Evolutionary conservation across 352 stramenopile genomes (phyloP).

Genomic region (Phytopythium mirpurense): DNA sequence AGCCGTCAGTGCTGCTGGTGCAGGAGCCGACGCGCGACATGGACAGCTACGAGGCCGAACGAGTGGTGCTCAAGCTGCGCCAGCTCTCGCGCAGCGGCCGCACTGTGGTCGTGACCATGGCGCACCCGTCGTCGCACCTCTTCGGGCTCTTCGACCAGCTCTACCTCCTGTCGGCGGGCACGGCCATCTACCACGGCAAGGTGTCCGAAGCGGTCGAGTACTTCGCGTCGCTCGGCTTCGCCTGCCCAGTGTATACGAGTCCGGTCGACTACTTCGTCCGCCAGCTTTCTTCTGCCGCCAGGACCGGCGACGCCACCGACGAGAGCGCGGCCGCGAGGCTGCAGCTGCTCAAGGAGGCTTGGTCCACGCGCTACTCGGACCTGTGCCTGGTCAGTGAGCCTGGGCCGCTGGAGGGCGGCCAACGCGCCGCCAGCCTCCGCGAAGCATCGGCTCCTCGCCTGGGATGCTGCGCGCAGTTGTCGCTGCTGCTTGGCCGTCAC

Average conservation of each 20-base stretch:
- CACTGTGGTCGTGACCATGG: slow-evolving; percentile 88
- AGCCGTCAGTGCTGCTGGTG: slow-evolving; percentile 77
- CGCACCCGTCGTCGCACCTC: slow-evolving; percentile 69
- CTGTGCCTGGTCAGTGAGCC: slow-evolving; percentile 8
- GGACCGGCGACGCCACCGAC: slow-evolving; percentile 18
- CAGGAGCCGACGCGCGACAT: slow-evolving; percentile 79
- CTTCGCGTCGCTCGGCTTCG: slow-evolving; percentile 44
- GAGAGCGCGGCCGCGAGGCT: slow-evolving; percentile 23
- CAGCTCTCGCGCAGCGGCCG: slow-evolving; percentile 75
- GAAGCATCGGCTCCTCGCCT: slow-evolving; percentile 5
- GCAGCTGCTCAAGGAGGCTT: slow-evolving; percentile 32
- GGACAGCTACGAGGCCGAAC: slow-evolving; percentile 54
- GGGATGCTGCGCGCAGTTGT: slow-evolving; percentile 25
- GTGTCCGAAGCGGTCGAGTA: slow-evolving; percentile 42
- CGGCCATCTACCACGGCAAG: slow-evolving; percentile 53
- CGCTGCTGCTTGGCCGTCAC: slow-evolving; percentile 39
- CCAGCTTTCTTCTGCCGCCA: slow-evolving; percentile 23
- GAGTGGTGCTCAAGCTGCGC: slow-evolving; percentile 43
- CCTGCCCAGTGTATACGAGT: slow-evolving; percentile 53
- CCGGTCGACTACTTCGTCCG: slow-evolving; percentile 65
- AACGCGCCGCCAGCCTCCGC: neutral
- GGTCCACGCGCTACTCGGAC: slow-evolving; percentile 27
- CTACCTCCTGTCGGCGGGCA: slow-evolving; percentile 46
- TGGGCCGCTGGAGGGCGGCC: neutral
- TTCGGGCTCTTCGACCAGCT: slow-evolving; percentile 53